phyloP scores from a whole-genome alignment of 2,329 filamentous ascomycete species.

The Zarea fungicola region DNA sequence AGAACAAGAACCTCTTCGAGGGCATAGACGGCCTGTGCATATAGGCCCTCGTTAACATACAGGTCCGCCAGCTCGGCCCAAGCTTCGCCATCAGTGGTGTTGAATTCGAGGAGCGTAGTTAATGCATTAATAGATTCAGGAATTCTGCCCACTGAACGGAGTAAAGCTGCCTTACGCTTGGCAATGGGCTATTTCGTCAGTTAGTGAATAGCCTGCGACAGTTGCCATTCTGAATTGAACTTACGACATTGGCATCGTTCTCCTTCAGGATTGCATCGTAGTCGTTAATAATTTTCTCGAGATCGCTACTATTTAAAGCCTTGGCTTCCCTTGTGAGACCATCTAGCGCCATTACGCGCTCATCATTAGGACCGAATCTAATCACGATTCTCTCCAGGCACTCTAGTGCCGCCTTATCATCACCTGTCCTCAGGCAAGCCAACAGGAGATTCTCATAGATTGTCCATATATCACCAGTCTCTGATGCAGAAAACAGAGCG shows the following conservation, averaged over 20 bases:
- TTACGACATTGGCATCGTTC: slow-evolving; percentile 62
- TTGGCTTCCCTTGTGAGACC: slow-evolving; percentile 82
- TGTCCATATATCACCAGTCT: slow-evolving; percentile 77
- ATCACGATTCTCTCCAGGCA: slow-evolving; percentile 70
- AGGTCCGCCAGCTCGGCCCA: slow-evolving; percentile 90
- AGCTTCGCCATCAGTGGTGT: slow-evolving; percentile 84
- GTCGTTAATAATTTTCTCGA: slow-evolving; percentile 66
- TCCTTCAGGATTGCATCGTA: slow-evolving; percentile 72
- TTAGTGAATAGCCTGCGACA: neutral
- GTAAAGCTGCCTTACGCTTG: slow-evolving; percentile 76
- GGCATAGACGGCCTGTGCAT: slow-evolving; percentile 78
- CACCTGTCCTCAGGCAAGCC: slow-evolving; percentile 76
- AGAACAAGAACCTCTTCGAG: slow-evolving; percentile 86
- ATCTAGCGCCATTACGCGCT: slow-evolving; percentile 76
- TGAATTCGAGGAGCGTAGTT: slow-evolving; percentile 70
- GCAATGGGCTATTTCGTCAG: slow-evolving; percentile 60
- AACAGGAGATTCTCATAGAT: slow-evolving; percentile 83
- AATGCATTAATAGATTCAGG: slow-evolving; percentile 71
- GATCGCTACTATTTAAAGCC: slow-evolving; percentile 58
- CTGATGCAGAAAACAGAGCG: slow-evolving; percentile 52
- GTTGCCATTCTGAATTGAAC: neutral
- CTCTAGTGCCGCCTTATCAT: slow-evolving; percentile 70
- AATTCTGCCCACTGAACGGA: slow-evolving; percentile 65
- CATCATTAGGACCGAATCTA: slow-evolving; percentile 79
- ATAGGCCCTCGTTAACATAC: slow-evolving; percentile 74